Evolutionary conservation across 2,329 filamentous ascomycete genomes (phyloP).

Genomic region (Cytospora schulzeri): DNA sequence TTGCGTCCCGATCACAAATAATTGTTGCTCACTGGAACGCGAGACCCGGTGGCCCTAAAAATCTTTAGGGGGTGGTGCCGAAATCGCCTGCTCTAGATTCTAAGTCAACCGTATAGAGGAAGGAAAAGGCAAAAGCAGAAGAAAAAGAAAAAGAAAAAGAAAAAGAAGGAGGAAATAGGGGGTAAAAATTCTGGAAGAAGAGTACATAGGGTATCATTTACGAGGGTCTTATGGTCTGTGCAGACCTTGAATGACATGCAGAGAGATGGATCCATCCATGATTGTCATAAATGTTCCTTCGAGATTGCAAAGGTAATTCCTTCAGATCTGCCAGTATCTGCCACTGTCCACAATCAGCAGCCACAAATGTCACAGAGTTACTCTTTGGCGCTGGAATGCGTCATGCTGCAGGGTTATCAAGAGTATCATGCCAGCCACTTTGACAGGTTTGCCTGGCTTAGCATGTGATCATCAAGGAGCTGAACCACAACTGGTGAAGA

Average conservation of each 20-base stretch:
- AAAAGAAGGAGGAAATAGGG: neutral
- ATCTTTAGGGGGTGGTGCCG: neutral
- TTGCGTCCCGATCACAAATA: neutral
- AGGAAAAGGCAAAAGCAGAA: neutral
- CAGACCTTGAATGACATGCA: neutral
- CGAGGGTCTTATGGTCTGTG: neutral
- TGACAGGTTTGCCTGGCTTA: neutral
- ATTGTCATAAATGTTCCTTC: no score
- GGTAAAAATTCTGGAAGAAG: neutral
- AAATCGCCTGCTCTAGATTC: neutral
- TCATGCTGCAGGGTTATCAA: constrained; percentile 17
- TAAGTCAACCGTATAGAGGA: neutral
- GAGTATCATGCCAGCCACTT: neutral
- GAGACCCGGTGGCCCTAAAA: neutral
- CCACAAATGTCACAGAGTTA: neutral
- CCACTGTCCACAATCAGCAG: neutral
- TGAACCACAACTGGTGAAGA: neutral
- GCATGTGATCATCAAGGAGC: constrained; percentile 26
- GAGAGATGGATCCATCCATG: neutral
- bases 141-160: no score
- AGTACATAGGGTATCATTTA: no score
- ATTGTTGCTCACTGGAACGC: neutral
- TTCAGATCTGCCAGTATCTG: neutral
- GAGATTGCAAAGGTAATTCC: neutral
- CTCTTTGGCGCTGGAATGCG: constrained; percentile 2